Conservation (phyloP, 1,284 basidiomycete genomes). For the Golubevia sp. region DNA sequence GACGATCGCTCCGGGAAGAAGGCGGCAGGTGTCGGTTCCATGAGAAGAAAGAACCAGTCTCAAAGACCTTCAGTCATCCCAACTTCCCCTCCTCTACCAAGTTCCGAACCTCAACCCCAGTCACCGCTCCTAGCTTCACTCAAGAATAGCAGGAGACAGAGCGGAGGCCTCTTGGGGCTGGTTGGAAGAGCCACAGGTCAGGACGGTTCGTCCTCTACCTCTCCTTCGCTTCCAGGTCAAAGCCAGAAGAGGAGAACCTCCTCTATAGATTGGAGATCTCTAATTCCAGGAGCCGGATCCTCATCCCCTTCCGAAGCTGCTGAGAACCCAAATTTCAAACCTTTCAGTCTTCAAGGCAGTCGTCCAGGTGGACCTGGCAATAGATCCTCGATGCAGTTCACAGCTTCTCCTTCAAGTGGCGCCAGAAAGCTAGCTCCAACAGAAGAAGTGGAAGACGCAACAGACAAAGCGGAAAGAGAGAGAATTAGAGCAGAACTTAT, state of each 20-base stretch:
- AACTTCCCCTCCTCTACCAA: neutral
- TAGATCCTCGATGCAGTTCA: neutral
- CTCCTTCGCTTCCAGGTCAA: too few species aligned
- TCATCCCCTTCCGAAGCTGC: neutral
- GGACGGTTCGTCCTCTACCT: too few species aligned
- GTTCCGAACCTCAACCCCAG: neutral
- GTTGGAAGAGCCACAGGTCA: neutral
- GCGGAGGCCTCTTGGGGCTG: neutral
- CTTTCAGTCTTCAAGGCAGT: neutral
- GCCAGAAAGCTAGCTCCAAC: slow-evolving; percentile 23
- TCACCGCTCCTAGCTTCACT: neutral
- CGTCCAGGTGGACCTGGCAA: neutral
- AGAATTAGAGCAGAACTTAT: slow-evolving; percentile 35
- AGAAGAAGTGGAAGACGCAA: slow-evolving; percentile 38
- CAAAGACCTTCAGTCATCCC: neutral
- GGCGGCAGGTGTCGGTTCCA: neutral
- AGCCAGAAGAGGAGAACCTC: neutral
- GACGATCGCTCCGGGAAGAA: neutral
- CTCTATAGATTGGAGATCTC: neutral
- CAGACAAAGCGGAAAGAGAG: slow-evolving; percentile 36
- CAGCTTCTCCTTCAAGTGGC: neutral
- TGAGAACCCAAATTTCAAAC: neutral
- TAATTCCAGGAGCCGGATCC: neutral
- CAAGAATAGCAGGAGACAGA: neutral
- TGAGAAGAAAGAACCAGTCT: neutral